A percentile compares a stretch with the other conserved stretches of the same genome.
phyloP scores from a whole-genome alignment of 345 rosid genomes.

The Chamaenerion angustifolium region DNA sequence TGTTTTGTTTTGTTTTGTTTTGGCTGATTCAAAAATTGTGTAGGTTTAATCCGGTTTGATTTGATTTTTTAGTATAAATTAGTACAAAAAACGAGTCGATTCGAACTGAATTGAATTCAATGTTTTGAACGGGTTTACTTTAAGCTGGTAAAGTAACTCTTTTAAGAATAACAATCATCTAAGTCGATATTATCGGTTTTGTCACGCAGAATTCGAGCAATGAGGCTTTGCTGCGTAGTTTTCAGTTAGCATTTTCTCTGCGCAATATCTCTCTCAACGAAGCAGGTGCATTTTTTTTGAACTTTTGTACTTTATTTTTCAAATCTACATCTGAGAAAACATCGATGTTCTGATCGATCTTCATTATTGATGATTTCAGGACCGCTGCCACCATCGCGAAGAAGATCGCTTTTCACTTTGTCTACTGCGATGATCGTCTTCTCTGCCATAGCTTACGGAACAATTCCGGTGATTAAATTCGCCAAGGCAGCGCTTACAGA shows the following conservation, averaged over 20 bases:
- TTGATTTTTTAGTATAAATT: too few species aligned
- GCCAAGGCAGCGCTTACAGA: constrained; percentile 44
- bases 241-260: constrained; percentile 87
- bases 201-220: constrained; percentile 69
- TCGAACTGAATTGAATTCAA: too few species aligned
- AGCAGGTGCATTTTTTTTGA: constrained; percentile 34
- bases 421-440: constrained; percentile 82
- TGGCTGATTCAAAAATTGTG: too few species aligned
- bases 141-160: too few species aligned
- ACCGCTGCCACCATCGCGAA: constrained; percentile 60
- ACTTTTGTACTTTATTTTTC: constrained; percentile 2
- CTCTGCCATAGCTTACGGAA: constrained; percentile 59
- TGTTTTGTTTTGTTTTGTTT: too few species aligned
- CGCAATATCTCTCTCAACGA: constrained; percentile 56
- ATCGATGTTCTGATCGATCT: neutral
- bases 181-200: neutral
- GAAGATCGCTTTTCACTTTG: constrained; percentile 76
- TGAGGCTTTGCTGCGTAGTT: constrained; percentile 63
- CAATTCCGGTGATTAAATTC: constrained; percentile 37
- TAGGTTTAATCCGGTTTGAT: too few species aligned
- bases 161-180: too few species aligned
- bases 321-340: neutral
- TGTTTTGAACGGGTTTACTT: too few species aligned
- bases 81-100: too few species aligned
- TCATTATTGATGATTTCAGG: constrained; percentile 28